Conservation (phyloP, 177 flowering plant species). For the Vitis hybrid region DNA sequence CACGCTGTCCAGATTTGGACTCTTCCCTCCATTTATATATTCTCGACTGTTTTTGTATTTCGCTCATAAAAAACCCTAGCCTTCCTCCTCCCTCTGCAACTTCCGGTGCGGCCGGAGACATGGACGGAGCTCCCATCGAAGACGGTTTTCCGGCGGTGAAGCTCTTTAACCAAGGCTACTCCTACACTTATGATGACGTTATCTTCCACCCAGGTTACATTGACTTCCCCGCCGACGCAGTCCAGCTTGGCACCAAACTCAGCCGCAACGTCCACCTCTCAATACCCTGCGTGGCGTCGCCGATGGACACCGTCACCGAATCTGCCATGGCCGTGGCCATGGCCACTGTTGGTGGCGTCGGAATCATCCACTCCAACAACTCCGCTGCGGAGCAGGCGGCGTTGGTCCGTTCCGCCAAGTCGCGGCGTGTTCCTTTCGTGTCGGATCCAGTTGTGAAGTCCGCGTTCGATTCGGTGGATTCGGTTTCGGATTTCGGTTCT, state of each 20-base stretch:
- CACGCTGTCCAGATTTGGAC: neutral
- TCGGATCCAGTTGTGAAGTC: constrained; percentile 45
- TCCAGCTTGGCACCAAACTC: constrained; percentile 61
- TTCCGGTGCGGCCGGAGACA: neutral
- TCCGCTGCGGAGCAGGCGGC: constrained; percentile 43
- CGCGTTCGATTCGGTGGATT: constrained; percentile 41
- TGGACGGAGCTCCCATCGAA: constrained; percentile 33
- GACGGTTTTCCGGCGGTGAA: constrained; percentile 75
- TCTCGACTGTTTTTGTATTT: neutral
- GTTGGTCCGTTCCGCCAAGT: constrained; percentile 54
- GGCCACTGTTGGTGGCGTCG: constrained; percentile 91
- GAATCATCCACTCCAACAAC: constrained; percentile 49
- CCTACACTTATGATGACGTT: constrained; percentile 92
- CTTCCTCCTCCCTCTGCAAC: neutral
- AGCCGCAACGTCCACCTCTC: constrained; percentile 61
- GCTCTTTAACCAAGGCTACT: constrained; percentile 77
- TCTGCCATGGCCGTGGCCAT: constrained; percentile 84
- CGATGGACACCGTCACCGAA: constrained; percentile 96
- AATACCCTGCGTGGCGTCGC: constrained; percentile 81
- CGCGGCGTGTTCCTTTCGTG: constrained; percentile 60
- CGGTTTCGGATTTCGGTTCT: constrained; percentile 36
- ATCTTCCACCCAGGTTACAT: constrained; percentile 92
- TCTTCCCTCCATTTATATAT: neutral
- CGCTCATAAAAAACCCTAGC: neutral
- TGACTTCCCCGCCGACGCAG: constrained; percentile 82